Conservation (phyloP, 768 basidiomycete genomes). For the Saitozyma podzolica region DNA sequence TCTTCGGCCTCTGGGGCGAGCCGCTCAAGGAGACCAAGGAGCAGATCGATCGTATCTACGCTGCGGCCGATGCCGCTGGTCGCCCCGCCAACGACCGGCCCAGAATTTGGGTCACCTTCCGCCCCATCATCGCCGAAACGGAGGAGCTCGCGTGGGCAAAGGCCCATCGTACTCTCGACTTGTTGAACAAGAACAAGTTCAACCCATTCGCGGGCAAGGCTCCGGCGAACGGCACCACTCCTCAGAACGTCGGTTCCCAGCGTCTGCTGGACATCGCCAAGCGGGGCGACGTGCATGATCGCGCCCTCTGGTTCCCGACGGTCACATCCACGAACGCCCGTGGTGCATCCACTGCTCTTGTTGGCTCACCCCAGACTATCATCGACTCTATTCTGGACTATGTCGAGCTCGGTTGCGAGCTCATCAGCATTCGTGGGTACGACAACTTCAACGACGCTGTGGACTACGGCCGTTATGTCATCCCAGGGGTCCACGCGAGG, state of each 20-base stretch:
- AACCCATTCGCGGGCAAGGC: not conserved
- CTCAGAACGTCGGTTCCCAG: constrained; percentile 39
- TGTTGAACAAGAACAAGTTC: constrained; percentile 15
- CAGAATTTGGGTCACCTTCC: constrained; percentile 41
- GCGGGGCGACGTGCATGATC: constrained; percentile 34
- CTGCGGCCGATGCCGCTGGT: constrained; percentile 35
- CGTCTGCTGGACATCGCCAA: constrained; percentile 35
- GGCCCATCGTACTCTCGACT: constrained; percentile 27
- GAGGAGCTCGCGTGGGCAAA: constrained; percentile 38
- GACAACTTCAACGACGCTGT: constrained; percentile 39
- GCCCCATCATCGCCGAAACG: constrained; percentile 38
- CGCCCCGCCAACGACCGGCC: constrained; percentile 30
- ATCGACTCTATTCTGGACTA: constrained; percentile 41
- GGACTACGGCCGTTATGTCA: constrained; percentile 39
- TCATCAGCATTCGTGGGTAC: constrained; percentile 39
- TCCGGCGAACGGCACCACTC: constrained; percentile 3
- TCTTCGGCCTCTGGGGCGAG: constrained; percentile 44
- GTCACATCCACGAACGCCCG: constrained; percentile 34
- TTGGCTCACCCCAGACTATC: constrained; percentile 32
- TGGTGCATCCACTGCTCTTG: constrained; percentile 35
- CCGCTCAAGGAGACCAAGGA: constrained; percentile 42
- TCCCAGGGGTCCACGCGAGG: constrained; percentile 27
- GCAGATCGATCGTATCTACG: constrained; percentile 39
- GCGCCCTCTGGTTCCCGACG: constrained; percentile 39
- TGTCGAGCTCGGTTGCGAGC: constrained; percentile 29